Conservation (phyloP, 345 rosid species). For the Gossypium arboreum region DNA sequence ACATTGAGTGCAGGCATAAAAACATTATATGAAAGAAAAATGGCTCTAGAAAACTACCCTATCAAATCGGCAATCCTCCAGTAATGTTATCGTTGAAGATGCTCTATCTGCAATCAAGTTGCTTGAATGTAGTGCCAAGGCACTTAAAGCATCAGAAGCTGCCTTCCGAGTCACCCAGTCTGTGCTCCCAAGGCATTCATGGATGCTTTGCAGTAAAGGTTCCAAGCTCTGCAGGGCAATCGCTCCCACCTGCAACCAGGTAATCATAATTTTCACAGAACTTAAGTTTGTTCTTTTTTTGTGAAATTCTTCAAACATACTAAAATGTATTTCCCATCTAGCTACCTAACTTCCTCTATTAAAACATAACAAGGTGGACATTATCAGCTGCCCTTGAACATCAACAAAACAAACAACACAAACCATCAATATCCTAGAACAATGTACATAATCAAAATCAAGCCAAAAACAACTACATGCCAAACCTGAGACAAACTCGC, state of each 20-base stretch:
- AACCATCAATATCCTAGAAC: background rate
- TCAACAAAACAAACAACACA: background rate
- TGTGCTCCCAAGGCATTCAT: slow-evolving; percentile 83
- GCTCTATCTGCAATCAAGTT: slow-evolving; percentile 55
- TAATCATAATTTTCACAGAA: slow-evolving; percentile 11
- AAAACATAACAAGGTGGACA: background rate
- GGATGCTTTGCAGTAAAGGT: slow-evolving; percentile 71
- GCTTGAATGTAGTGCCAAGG: slow-evolving; percentile 80
- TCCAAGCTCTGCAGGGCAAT: slow-evolving; percentile 83
- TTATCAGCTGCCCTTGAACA: background rate
- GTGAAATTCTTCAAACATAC: background rate
- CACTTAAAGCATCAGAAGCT: slow-evolving; percentile 78
- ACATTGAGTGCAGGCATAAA: background rate
- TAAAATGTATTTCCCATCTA: background rate
- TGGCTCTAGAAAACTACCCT: slow-evolving; percentile 48
- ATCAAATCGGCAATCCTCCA: slow-evolving; percentile 90
- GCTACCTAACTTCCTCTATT: background rate
- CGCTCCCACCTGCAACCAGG: slow-evolving; percentile 72
- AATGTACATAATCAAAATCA: background rate
- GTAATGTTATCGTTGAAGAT: slow-evolving; percentile 60
- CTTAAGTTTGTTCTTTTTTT: background rate
- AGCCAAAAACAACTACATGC: slow-evolving; percentile 12
- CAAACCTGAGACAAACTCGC: slow-evolving; percentile 84
- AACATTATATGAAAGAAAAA: background rate
- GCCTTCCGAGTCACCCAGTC: slow-evolving; percentile 99